A percentile compares a stretch with the other conserved stretches of the same genome.
These are phyloP conservation scores for Acanthamoeba castellanii DNA, from an alignment of 208 protist genomes.

Conservation along the genomic window DNA sequence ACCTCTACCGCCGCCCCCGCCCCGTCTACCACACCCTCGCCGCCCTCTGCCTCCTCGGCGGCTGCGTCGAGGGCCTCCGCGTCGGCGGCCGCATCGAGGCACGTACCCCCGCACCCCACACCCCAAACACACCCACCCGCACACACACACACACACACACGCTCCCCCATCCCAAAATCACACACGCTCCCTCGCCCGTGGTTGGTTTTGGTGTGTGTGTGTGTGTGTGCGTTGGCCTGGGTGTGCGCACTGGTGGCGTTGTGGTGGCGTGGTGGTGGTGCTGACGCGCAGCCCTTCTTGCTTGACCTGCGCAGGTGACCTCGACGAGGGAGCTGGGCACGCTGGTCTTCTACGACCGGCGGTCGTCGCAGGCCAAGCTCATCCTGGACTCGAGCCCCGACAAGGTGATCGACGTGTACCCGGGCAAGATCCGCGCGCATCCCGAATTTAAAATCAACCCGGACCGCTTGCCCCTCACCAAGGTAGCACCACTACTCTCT, in stretches of 20 bases:
- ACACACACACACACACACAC: too few species aligned
- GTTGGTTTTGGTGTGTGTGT: too few species aligned
- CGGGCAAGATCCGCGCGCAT: neutral
- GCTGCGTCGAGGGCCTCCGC: conserved; percentile 43
- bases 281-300: neutral
- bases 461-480: conserved; percentile 8
- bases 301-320: neutral
- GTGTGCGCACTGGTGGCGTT: too few species aligned
- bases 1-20: neutral
- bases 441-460: neutral
- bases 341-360: conserved; percentile 8
- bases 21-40: neutral
- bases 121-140: neutral
- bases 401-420: neutral
- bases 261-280: neutral
- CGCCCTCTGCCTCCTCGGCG: neutral
- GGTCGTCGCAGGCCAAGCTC: conserved; percentile 49
- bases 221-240: too few species aligned
- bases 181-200: too few species aligned
- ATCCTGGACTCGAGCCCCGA: conserved; percentile 27
- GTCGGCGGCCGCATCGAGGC: neutral
- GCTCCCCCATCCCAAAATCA: too few species aligned
- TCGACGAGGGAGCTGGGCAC: conserved; percentile 9
- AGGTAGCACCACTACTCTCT: neutral
- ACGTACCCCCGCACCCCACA: neutral